phyloP scores from a whole-genome alignment of 140 eudicot species.

The Anethum foeniculum region DNA sequence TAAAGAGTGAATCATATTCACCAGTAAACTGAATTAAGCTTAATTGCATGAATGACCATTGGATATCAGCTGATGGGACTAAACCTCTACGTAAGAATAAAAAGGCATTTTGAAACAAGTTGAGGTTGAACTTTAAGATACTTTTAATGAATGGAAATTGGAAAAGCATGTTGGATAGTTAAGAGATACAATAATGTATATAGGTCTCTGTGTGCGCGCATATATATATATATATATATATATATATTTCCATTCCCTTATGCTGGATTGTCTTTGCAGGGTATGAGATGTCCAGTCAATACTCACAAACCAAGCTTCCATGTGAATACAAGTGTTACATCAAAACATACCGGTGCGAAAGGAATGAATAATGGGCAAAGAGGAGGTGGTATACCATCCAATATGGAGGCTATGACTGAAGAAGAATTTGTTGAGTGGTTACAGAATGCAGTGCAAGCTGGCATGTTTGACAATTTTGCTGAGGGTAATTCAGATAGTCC shows the following conservation, averaged over 20 bases:
- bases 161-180: neutral
- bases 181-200: neutral
- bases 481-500: slow-evolving; percentile 37
- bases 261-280: slow-evolving; percentile 38
- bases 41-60: neutral
- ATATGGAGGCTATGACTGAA: slow-evolving; percentile 70
- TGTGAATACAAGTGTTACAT: slow-evolving; percentile 67
- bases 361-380: slow-evolving; percentile 51
- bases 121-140: neutral
- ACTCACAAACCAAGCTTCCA: slow-evolving; percentile 91
- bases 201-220: neutral
- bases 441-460: slow-evolving; percentile 70
- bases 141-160: neutral
- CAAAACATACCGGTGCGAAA: slow-evolving; percentile 42
- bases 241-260: neutral
- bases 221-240: neutral
- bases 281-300: slow-evolving; percentile 90
- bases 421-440: slow-evolving; percentile 86
- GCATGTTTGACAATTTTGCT: slow-evolving; percentile 65
- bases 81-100: neutral
- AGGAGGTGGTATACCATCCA: slow-evolving; percentile 43
- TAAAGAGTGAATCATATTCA: neutral
- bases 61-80: neutral
- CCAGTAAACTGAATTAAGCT: neutral
- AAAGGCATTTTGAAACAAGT: neutral